Base-by-base conservation (phyloP, 495 filamentous ascomycete species). In the Glarea lozoyensis region DNA sequence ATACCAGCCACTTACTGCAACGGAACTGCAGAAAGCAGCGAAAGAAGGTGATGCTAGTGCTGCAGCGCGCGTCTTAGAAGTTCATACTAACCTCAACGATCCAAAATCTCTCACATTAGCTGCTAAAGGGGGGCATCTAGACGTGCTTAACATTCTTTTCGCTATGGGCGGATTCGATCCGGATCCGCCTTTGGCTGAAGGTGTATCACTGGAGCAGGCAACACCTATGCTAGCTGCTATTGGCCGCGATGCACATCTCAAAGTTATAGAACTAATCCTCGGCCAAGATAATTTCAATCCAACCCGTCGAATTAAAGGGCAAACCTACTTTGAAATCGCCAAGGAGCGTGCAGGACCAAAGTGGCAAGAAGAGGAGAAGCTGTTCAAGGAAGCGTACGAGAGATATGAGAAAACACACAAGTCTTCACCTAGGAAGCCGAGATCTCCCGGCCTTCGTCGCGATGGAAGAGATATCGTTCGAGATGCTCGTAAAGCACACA, bases 151-250 rank as follows among this genome's bases (percentile, higher is more conserved):
- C 55, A 69, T 95, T 29, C 68, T 97, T 38, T 66, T 97, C 43
- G 93, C 86, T 5, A 73, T 94, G 53, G 85, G 87, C 2, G 68
- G 72, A 40, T 79, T 81, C 13, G 78, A 94, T 49, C 78, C 86
- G 2, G 89, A 94, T 57, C 92, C 90, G 0, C 69, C 73, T 5
- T 82, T 85, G 3, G 29, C 53, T 11, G 43, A 56, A 10, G 46
- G 49, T 2, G 60, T 68, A 19, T 62, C 61, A 6, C 62, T 60
- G 21, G 81, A 79, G 42, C 68, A 84, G 49, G 82, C 82, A 47
- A 97, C 90, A 0, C 93, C 93, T 2, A 94, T 98, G 75, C 72
- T 95, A 21, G 87, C 87, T 25, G 87, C 92, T 2, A 95, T 98
- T 42, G 92, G 92, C 7, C 79, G 88, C 42, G 88, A 88, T 10